Evolutionary conservation across 208 protist genomes (phyloP).

Genomic region (Giardia muris): DNA sequence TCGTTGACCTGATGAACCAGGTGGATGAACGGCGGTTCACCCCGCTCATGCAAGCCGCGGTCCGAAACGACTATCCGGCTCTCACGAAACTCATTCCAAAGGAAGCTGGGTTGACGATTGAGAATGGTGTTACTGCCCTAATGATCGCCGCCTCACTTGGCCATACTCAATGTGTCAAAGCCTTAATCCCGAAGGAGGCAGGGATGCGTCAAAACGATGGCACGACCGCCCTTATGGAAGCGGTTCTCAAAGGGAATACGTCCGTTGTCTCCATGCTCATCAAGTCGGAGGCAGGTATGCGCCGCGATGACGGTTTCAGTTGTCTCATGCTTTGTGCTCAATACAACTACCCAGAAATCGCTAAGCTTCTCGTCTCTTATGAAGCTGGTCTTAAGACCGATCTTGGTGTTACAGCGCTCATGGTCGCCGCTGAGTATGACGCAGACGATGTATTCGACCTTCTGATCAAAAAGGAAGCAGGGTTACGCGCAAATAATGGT

Average conservation of each 20-base stretch:
- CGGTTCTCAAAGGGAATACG: background rate
- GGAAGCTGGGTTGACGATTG: background rate
- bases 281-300: background rate
- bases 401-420: background rate
- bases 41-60: background rate
- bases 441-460: background rate
- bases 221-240: background rate
- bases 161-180: background rate
- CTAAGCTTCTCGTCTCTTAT: background rate
- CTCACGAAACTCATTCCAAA: background rate
- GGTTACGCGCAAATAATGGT: background rate
- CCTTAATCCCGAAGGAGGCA: background rate
- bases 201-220: background rate
- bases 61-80: background rate
- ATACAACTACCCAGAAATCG: background rate
- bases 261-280: background rate
- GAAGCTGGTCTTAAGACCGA: background rate
- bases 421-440: background rate
- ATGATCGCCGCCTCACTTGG: background rate
- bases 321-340: background rate
- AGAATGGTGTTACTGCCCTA: background rate
- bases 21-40: background rate
- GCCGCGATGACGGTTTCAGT: background rate
- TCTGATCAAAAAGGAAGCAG: background rate
- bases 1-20: background rate